Evolutionary conservation across 208 protist genomes (phyloP), one percentile per base, ranked within the genome.

Genomic region (Crithidia mellificae): DNA sequence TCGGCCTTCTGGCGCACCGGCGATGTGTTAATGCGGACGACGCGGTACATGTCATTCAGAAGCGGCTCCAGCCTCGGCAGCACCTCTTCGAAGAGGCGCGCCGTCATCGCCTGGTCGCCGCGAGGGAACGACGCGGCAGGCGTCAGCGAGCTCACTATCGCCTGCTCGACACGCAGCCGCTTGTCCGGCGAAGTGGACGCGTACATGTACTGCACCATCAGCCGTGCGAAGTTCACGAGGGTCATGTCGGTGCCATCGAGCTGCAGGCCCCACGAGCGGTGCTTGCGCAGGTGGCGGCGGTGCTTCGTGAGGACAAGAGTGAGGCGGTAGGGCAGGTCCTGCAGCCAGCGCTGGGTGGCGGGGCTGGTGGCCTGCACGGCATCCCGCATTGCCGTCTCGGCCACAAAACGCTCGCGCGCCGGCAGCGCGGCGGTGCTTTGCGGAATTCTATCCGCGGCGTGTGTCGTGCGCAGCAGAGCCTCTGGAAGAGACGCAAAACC

Each of bases 161-260:
- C 71, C 15, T 41, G 20, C 14, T 44, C 46, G 7, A 4, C 12
- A 24, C 1, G 14, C 47, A n/a, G 47, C 24, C 29, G 34, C 61
- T 36, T 47, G 0, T 58, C 52, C 12, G 20, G 11, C 9, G 72
- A 19, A 15, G 39, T 29, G 19, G 67, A 41, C 27, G 9, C 19
- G n/a, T 47, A 27, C 77, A 76, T 65, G 62, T 80, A 80, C 66
- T 72, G 51, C 46, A 47, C 38, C 57, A 80, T 41, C 11, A 85
- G 51, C 1, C 39, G 32, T 6, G 72, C 62, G n/a, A 86, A 75
- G 69, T 83, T 86, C 5, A 75, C 36, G 7, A 86, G 69, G 6
- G 62, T 68, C 81, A 86, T 80, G 63, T 79, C 77, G 6, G 39
- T 39, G 0, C 62, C 72, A 36, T 80, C 63, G 3, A 86, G 52